phyloP scores from a whole-genome alignment of 208 protist species.

The Blastocrithidia nonstop region DNA sequence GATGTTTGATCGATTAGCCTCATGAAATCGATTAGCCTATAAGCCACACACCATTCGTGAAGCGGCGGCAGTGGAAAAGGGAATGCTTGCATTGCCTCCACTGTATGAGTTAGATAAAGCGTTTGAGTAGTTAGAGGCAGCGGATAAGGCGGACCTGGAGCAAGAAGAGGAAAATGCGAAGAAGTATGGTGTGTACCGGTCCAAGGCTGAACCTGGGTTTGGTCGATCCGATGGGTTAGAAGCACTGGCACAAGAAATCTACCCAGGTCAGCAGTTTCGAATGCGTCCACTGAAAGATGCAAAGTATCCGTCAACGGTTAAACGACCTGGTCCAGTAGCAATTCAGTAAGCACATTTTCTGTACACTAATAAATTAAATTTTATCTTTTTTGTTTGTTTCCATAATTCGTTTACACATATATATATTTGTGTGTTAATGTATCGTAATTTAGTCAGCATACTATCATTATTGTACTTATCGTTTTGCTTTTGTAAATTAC shows the following conservation, averaged over 20 bases:
- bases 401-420: neutral
- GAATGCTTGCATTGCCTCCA: conserved; percentile 26
- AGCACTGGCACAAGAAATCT: conserved; percentile 82
- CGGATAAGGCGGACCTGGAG: conserved; percentile 68
- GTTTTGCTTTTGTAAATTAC: neutral
- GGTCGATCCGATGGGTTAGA: conserved; percentile 80
- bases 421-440: neutral
- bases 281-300: conserved; percentile 69
- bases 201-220: conserved; percentile 85
- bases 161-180: conserved; percentile 78
- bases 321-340: conserved; percentile 67
- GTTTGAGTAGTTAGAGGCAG: conserved; percentile 55
- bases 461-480: too few relatives aligned
- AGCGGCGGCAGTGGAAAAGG: conserved; percentile 56
- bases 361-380: neutral
- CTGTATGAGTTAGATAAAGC: conserved; percentile 62
- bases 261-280: conserved; percentile 86
- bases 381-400: conserved; percentile 8
- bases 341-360: conserved; percentile 51
- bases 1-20: conserved; percentile 74
- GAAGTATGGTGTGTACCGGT: conserved; percentile 74
- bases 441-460: conserved; percentile 6
- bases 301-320: conserved; percentile 72
- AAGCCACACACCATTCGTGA: conserved; percentile 63
- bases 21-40: conserved; percentile 80